Evolutionary conservation across 805 yeast species (phyloP).

Genomic region (Starmerella cellae): DNA sequence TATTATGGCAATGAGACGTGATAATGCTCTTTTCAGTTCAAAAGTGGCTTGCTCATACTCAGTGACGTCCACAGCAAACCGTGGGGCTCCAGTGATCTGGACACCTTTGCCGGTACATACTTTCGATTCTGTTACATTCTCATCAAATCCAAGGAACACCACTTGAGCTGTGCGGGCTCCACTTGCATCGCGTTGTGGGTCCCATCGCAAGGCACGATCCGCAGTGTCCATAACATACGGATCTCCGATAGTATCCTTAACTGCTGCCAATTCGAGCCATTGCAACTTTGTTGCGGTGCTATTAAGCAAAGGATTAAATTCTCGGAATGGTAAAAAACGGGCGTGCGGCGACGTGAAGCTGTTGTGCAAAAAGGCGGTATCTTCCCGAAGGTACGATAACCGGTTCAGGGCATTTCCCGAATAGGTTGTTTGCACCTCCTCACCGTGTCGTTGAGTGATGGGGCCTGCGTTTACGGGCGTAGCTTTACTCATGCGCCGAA

Average conservation of each 20-base stretch:
- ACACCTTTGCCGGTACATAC: conserved; percentile 18
- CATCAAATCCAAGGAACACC: conserved; percentile 42
- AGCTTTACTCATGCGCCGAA: too few relatives aligned
- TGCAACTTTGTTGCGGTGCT: conserved; percentile 17
- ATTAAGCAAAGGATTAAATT: conserved; percentile 22
- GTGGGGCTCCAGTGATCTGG: conserved; percentile 26
- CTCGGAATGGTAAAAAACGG: conserved; percentile 35
- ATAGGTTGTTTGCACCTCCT: conserved; percentile 29
- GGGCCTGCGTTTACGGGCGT: conserved; percentile 15
- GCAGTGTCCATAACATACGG: conserved; percentile 25
- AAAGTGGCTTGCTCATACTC: conserved; percentile 17
- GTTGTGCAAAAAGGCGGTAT: conserved; percentile 36
- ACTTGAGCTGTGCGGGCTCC: conserved; percentile 22
- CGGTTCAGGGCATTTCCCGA: conserved; percentile 47
- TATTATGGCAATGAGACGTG: conserved; percentile 7
- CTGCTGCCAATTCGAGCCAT: conserved; percentile 28
- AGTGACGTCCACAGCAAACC: conserved; percentile 29
- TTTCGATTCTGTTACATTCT: conserved; percentile 20
- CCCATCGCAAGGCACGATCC: conserved; percentile 27
- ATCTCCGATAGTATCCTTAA: conserved; percentile 27
- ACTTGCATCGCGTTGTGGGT: conserved; percentile 26
- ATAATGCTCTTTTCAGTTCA: conserved; percentile 10
- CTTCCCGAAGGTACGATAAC: conserved; percentile 49
- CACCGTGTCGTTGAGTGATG: conserved; percentile 21
- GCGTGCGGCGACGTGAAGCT: conserved; percentile 37